Evolutionary conservation across 176 grass and related monocot genomes (phyloP), one percentile per base, ranked within the genome.

Genomic region (Cenchrus purpureus): DNA sequence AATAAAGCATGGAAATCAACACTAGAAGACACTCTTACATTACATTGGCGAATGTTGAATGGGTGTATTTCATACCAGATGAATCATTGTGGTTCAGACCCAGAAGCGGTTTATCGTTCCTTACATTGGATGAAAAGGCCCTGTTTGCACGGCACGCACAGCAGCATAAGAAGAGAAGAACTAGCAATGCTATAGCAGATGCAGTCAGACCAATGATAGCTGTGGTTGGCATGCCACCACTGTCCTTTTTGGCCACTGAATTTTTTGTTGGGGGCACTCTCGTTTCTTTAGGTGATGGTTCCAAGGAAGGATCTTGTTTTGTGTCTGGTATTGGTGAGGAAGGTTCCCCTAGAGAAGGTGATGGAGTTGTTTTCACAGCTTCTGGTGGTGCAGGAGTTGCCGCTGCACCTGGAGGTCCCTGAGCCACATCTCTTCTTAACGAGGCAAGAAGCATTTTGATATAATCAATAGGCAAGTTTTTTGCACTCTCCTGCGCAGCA

Each of bases 51-150:
- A 19, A 82, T 43, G 68, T 45, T 4, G 12, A 68, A 29, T 16
- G 14, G 48, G 52, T 40, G 46, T 29, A 65, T 68, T 79, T 81
- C 32, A 19, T 94, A 94, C 86, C 84, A 76, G 97, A 91, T 44
- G 90, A 79, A 37, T 89, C 80, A 49, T 88, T 91, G 78, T 94
- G 59, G 62, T 85, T 88, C 50, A 89, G 69, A 84, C 20, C 67
- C 60, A 97, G 56, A 73, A 91, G 86, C 31, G 88, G 82, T 34
- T 87, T 82, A 81, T 94, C 83, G 82, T 95, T 89, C 69, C 15
- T 87, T 73, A 78, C 62, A 17, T 61, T 79, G 75, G 89, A 79
- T 32, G 83, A 72, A 67, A 65, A 87, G 65, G 22, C 78, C 68
- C 49, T 73, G 1, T 60, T 92, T 92, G 54, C 86, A 50, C 50